Evolutionary conservation across 2,329 filamentous ascomycete genomes (phyloP).

Genomic region (Raffaelea arxii): DNA sequence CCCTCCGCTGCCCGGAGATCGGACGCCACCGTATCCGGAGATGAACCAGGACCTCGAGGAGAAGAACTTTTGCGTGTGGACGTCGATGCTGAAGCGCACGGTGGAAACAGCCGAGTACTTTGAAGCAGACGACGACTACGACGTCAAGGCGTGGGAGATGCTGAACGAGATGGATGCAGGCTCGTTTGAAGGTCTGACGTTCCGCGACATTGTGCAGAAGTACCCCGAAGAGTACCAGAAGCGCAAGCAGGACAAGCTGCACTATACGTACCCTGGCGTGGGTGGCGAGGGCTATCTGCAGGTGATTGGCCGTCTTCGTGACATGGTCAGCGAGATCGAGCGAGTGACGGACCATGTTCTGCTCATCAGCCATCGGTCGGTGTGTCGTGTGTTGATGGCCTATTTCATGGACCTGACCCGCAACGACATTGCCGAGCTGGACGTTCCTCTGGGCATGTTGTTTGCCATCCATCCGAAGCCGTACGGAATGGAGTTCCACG

Average conservation of each 20-base stretch:
- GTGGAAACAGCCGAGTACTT: constrained; percentile 85
- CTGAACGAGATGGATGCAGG: constrained; percentile 93
- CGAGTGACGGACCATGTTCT: constrained; percentile 93
- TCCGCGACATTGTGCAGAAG: constrained; percentile 74
- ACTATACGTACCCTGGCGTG: constrained; percentile 92
- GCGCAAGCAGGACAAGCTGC: constrained; percentile 77
- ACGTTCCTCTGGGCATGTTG: constrained; percentile 86
- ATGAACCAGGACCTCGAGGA: constrained; percentile 58
- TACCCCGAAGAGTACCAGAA: constrained; percentile 74
- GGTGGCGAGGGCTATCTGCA: constrained; percentile 95
- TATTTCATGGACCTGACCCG: constrained; percentile 92
- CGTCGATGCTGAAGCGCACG: constrained; percentile 87
- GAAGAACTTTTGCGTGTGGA: constrained; percentile 98
- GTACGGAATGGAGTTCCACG: constrained; percentile 94
- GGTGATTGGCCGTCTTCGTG: constrained; percentile 87
- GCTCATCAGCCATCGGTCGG: constrained; percentile 84
- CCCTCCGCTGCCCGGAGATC: constrained; percentile 83
- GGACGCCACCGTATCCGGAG: constrained; percentile 90
- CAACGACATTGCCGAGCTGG: constrained; percentile 86
- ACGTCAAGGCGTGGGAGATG: constrained; percentile 97
- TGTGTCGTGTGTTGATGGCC: constrained; percentile 84
- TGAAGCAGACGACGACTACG: constrained; percentile 83
- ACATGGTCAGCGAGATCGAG: constrained; percentile 95
- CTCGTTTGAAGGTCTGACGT: constrained; percentile 89
- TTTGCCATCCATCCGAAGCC: constrained; percentile 96